Conservation (phyloP, 176 grass and related monocot genomes). For the Hordeum vulgare region DNA sequence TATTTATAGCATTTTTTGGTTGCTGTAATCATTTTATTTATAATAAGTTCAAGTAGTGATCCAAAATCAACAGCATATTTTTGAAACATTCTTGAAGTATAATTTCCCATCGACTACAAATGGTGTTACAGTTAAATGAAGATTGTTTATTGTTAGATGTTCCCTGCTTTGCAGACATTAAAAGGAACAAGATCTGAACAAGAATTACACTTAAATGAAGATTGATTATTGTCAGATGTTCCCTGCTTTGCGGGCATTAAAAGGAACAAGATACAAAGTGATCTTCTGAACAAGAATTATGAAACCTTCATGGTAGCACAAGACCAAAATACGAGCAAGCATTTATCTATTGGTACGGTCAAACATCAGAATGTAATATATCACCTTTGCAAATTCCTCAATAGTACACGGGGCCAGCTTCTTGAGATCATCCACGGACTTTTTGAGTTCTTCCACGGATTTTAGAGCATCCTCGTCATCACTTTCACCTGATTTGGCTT, state of each 20-base stretch:
- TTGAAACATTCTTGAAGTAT: not conserved
- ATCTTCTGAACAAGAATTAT: not conserved
- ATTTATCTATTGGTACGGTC: not conserved
- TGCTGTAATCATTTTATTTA: not conserved
- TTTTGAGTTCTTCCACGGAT: conserved; percentile 60
- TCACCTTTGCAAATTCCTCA: conserved; percentile 72
- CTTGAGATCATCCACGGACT: conserved; percentile 58
- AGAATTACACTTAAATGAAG: not conserved
- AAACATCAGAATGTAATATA: conserved; percentile 7
- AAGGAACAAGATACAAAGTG: not conserved
- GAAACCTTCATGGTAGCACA: not conserved
- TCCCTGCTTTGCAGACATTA: not conserved
- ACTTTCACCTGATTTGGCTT: conserved; percentile 64
- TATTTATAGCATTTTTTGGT: not conserved
- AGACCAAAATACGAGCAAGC: not conserved
- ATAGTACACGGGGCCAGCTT: conserved; percentile 61
- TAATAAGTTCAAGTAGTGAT: not conserved
- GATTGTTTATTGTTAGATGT: not conserved
- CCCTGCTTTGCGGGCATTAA: not conserved
- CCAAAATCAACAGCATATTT: not conserved
- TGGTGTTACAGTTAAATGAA: not conserved
- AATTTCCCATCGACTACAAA: not conserved
- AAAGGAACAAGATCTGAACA: conserved; percentile 6
- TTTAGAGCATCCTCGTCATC: conserved; percentile 65
- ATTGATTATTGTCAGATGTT: not conserved